These are phyloP conservation scores for Lachnellula hyalina DNA, from an alignment of 2,329 filamentous ascomycete species.

Conservation along the genomic window DNA sequence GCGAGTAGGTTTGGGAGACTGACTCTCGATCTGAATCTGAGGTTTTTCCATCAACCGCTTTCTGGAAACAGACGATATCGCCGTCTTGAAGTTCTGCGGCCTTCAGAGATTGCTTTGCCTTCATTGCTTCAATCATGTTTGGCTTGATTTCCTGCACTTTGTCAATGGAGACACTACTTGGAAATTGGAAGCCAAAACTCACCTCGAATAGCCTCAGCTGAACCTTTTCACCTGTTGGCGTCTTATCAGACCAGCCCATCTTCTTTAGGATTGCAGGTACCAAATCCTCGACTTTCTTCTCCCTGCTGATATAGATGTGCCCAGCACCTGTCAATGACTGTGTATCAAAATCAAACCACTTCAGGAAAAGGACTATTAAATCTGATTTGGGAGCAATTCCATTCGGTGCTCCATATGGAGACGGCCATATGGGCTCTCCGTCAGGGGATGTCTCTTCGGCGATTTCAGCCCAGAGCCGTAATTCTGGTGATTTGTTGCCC, in stretches of 20 bases:
- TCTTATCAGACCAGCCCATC: conserved; percentile 81
- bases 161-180: conserved; percentile 17
- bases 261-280: conserved; percentile 69
- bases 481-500: conserved; percentile 58
- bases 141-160: conserved; percentile 78
- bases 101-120: conserved; percentile 81
- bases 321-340: conserved; percentile 74
- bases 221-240: conserved; percentile 55
- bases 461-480: conserved; percentile 84
- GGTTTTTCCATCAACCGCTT: conserved; percentile 45
- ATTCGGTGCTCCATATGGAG: conserved; percentile 52
- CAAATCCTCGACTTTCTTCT: conserved; percentile 83
- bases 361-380: conserved; percentile 79
- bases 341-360: conserved; percentile 76
- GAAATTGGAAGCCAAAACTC: conserved; percentile 20
- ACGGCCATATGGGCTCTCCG: conserved; percentile 68
- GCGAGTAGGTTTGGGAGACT: conserved; percentile 7
- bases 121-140: conserved; percentile 93
- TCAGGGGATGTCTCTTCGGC: conserved; percentile 60
- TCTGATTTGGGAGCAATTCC: conserved; percentile 55
- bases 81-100: conserved; percentile 94
- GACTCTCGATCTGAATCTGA: conserved; percentile 13
- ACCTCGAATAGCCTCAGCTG: conserved; percentile 73
- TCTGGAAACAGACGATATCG: conserved; percentile 94
- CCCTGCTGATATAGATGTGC: conserved; percentile 81